Conservation (phyloP, 2,329 filamentous ascomycete genomes). For the Colletotrichum salicis region DNA sequence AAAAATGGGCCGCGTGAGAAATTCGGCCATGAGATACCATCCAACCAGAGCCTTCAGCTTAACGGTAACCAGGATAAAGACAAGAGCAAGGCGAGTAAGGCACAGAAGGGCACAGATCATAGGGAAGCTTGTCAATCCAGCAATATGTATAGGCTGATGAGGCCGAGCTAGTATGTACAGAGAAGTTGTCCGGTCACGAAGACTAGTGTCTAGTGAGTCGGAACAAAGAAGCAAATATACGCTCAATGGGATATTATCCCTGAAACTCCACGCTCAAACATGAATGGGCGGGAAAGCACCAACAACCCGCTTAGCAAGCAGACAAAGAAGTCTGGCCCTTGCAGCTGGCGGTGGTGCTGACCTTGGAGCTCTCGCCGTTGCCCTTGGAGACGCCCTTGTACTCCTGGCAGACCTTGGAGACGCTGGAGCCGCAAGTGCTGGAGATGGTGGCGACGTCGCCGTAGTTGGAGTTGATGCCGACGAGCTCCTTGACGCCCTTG, state of each 20-base stretch:
- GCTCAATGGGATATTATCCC: background rate
- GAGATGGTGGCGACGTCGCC: constrained; percentile 41
- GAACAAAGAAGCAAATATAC: constrained; percentile 22
- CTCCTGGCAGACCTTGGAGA: constrained; percentile 37
- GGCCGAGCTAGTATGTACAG: constrained; percentile 31
- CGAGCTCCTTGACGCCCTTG: constrained; percentile 44
- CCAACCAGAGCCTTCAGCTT: background rate
- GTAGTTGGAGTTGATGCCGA: constrained; percentile 54
- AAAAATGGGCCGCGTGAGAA: too few relatives aligned
- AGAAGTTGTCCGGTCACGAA: background rate
- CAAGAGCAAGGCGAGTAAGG: too few relatives aligned
- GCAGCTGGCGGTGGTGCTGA: constrained; percentile 36
- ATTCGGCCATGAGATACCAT: background rate
- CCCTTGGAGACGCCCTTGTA: constrained; percentile 37
- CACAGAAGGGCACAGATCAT: background rate
- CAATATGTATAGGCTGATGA: constrained; percentile 10
- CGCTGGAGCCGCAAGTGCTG: constrained; percentile 38
- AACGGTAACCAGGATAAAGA: rapidly evolving
- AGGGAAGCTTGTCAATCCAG: background rate
- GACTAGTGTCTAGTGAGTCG: background rate
- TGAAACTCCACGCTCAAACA: constrained; percentile 12
- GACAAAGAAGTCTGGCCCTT: constrained; percentile 34
- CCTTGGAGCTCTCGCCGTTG: constrained; percentile 31
- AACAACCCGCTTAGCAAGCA: constrained; percentile 16
- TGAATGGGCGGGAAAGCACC: background rate